Conservation (phyloP, 1,284 basidiomycete genomes). For the Rhizopogon hawkerae region DNA sequence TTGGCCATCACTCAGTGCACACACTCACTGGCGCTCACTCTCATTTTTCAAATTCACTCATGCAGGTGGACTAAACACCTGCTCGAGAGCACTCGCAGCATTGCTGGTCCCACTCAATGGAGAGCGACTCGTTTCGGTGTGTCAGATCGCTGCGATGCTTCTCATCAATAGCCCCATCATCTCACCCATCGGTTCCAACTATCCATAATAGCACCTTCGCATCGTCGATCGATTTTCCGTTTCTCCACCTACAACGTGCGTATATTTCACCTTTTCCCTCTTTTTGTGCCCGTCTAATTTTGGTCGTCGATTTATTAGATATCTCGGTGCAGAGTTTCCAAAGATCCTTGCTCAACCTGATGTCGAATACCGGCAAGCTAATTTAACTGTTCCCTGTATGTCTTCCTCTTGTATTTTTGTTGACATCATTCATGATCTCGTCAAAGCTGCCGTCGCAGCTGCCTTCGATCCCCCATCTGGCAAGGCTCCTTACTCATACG, state of each 20-base stretch:
- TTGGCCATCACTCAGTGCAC: neutral
- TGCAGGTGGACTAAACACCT: slow-evolving; percentile 70
- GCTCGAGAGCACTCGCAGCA: slow-evolving; percentile 57
- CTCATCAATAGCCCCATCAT: slow-evolving; percentile 5
- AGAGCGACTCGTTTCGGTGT: slow-evolving; percentile 64
- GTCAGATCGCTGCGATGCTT: slow-evolving; percentile 23
- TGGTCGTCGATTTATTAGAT: slow-evolving; percentile 37
- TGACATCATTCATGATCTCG: slow-evolving; percentile 8
- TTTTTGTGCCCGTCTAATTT: slow-evolving; percentile 10
- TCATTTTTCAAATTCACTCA: slow-evolving; percentile 7
- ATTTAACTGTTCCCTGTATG: slow-evolving; percentile 65
- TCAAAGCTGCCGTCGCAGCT: slow-evolving; percentile 51
- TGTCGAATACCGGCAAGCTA: slow-evolving; percentile 79
- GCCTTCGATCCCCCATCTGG: slow-evolving; percentile 65
- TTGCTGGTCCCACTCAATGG: slow-evolving; percentile 56
- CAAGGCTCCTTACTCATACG: slow-evolving; percentile 56
- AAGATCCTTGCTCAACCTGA: slow-evolving; percentile 55
- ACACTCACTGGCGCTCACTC: neutral
- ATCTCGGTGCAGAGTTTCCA: slow-evolving; percentile 72
- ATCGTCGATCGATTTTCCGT: slow-evolving; percentile 86
- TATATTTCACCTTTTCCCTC: slow-evolving; percentile 12
- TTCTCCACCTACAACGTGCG: slow-evolving; percentile 77
- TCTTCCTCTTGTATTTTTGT: slow-evolving; percentile 8
- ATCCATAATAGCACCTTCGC: slow-evolving; percentile 47
- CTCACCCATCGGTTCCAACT: slow-evolving; percentile 1